A percentile compares a stretch with the other conserved stretches of the same genome.
Evolutionary conservation across 805 yeast genomes (phyloP).

Genomic region (Ogataea salicorniae): DNA sequence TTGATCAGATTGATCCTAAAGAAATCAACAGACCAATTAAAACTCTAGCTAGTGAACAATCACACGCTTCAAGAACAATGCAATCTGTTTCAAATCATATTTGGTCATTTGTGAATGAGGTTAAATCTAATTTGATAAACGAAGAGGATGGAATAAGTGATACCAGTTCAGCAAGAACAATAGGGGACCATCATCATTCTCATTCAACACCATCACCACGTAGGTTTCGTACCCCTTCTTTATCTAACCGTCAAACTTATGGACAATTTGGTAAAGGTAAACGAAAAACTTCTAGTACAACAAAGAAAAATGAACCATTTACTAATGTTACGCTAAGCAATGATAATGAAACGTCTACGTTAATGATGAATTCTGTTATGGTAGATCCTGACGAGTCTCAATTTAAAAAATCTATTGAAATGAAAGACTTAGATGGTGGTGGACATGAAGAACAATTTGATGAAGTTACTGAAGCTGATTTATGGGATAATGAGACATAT

Average conservation of each 20-base stretch:
- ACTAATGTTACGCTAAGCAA: conserved; percentile 9
- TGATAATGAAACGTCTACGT: conserved; percentile 1
- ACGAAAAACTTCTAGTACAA: conserved; percentile 3
- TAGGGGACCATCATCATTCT: too few species aligned
- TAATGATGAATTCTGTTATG: conserved; percentile 1
- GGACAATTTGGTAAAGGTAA: conserved; percentile 22
- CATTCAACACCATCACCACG: not conserved
- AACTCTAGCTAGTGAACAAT: conserved; percentile 14
- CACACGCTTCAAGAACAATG: conserved; percentile 13
- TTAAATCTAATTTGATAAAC: conserved; percentile 31
- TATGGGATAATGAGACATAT: conserved; percentile 21
- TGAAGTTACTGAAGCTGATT: conserved; percentile 17
- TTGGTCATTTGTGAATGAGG: conserved; percentile 49
- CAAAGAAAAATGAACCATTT: conserved; percentile 9
- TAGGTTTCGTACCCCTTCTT: conserved; percentile 23
- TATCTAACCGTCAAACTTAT: conserved; percentile 26
- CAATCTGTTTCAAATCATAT: conserved; percentile 37
- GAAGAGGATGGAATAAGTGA: conserved; percentile 9
- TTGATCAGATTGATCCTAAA: conserved; percentile 11
- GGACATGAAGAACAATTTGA: conserved; percentile 6
- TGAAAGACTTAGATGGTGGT: conserved; percentile 6
- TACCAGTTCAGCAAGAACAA: not conserved
- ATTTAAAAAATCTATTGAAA: conserved; percentile 1
- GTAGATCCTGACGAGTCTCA: conserved; percentile 1
- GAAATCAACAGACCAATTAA: conserved; percentile 24